phyloP scores from a whole-genome alignment of 306 rosid genomes.

The Parietaria judaica region DNA sequence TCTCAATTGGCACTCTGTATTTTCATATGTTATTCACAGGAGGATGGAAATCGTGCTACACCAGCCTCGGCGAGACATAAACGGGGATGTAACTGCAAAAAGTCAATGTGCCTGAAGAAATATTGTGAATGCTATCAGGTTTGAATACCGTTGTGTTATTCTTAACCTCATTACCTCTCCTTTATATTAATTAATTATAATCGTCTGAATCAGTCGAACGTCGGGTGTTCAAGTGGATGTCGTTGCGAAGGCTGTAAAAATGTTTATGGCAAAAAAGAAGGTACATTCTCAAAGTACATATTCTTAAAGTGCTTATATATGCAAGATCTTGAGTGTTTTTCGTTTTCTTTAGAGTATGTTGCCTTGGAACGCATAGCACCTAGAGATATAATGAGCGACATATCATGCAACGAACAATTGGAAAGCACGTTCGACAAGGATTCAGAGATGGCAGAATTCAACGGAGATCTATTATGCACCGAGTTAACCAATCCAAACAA shows the following conservation, averaged over 20 bases:
- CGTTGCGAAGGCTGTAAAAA: conserved; percentile 66
- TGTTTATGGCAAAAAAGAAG: conserved; percentile 51
- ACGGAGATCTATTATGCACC: conserved; percentile 17
- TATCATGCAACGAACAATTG: conserved; percentile 14
- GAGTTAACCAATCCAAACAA: conserved; percentile 18
- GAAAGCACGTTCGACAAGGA: conserved; percentile 21
- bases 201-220: conserved; percentile 36
- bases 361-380: conserved; percentile 19
- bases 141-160: conserved; percentile 3
- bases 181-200: conserved; percentile 11
- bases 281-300: conserved; percentile 18
- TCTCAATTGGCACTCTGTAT: conserved; percentile 14
- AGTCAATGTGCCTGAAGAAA: conserved; percentile 59
- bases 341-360: conserved; percentile 28
- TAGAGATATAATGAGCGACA: conserved; percentile 19
- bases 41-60: conserved; percentile 30
- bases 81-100: conserved; percentile 76
- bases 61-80: conserved; percentile 64
- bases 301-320: neutral
- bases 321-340: neutral
- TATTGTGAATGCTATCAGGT: conserved; percentile 90
- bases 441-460: conserved; percentile 30
- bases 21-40: conserved; percentile 27
- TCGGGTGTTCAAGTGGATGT: conserved; percentile 69
- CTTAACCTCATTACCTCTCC: neutral